Evolutionary conservation across 805 yeast genomes (phyloP), one percentile per base, ranked within the genome.

Genomic region (Candida ponderosae): DNA sequence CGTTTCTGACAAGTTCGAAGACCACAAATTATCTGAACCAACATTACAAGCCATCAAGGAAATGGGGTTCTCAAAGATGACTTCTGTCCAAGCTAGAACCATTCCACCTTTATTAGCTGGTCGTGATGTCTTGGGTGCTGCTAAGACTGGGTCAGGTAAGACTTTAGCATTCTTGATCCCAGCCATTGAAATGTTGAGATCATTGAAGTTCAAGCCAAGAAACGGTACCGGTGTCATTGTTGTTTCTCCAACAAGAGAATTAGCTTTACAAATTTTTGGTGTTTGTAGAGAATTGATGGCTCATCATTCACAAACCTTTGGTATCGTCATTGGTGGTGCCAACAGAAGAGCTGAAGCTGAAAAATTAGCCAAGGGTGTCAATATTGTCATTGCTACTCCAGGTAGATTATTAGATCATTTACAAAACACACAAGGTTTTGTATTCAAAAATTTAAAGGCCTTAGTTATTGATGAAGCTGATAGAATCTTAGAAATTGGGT

Each of bases 61-160:
- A 26, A 85, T 93, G 96, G 97, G 96, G 1, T 93, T 93, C 65
- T 70, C 76, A 13, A 81, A 66, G 36, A 86, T 93, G 97, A 94
- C 99, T 1, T 77, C 80, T 45, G 97, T 93, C 9, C 99, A 93
- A 63, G 81, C 95, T 20, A 79, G 90, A 63, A 88, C 98, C 11
- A 93, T 93, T 39, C 97, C 98, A 6, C 97, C 98, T 10, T 69
- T 93, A 44, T 65, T 94, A 45, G 97, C 97, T 1, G 98, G 98
- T 32, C 77, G 90, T 50, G 99, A 93, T 63, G 97, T 94, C 17
- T 71, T 93, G 38, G 99, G 98, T 48, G 98, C 98, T n/a, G 99
- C 99, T 40, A 90, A 89, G 65, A 93, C 99, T 3, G 99, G 99
- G 38, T 88, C 97, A 1, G 99, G 99, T 58, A 93, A 93, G 66